A percentile compares a stretch with the other conserved stretches of the same genome.
Conservation (phyloP, 768 basidiomycete genomes). For the Naganishia antarctica region DNA sequence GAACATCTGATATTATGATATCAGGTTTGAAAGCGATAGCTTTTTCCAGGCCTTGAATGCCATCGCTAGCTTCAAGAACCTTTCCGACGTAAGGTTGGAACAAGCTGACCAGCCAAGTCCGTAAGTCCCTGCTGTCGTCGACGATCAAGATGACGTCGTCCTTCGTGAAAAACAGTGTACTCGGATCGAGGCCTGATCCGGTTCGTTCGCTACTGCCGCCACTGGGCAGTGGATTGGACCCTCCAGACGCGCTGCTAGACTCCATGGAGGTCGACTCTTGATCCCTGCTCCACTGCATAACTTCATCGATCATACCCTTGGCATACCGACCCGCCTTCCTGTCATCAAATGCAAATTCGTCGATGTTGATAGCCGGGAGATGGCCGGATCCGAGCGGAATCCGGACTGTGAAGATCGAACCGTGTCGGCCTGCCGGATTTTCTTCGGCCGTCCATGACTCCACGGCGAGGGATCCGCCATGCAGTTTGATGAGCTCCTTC, state of each 20-base stretch:
- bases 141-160: slow-evolving; percentile 48
- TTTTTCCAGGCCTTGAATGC: slow-evolving; percentile 41
- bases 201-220: slow-evolving; percentile 20
- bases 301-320: slow-evolving; percentile 51
- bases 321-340: slow-evolving; percentile 37
- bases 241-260: slow-evolving; percentile 27
- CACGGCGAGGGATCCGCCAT: slow-evolving; percentile 48
- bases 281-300: slow-evolving; percentile 47
- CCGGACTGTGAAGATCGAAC: slow-evolving; percentile 41
- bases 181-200: slow-evolving; percentile 20
- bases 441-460: slow-evolving; percentile 40
- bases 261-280: slow-evolving; percentile 35
- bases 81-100: slow-evolving; percentile 47
- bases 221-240: neutral
- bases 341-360: slow-evolving; percentile 20
- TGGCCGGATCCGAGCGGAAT: slow-evolving; percentile 45
- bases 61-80: slow-evolving; percentile 48
- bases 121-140: slow-evolving; percentile 47
- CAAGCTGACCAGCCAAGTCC: slow-evolving; percentile 47
- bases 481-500: slow-evolving; percentile 50
- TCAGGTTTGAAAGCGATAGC: slow-evolving; percentile 36
- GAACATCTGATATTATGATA: slow-evolving; percentile 49
- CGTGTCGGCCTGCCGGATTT: slow-evolving; percentile 40
- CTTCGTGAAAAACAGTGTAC: slow-evolving; percentile 44
- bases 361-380: slow-evolving; percentile 35